Conservation (phyloP, 1,139 yeast genomes). For the Yamadazyma siamensis region DNA sequence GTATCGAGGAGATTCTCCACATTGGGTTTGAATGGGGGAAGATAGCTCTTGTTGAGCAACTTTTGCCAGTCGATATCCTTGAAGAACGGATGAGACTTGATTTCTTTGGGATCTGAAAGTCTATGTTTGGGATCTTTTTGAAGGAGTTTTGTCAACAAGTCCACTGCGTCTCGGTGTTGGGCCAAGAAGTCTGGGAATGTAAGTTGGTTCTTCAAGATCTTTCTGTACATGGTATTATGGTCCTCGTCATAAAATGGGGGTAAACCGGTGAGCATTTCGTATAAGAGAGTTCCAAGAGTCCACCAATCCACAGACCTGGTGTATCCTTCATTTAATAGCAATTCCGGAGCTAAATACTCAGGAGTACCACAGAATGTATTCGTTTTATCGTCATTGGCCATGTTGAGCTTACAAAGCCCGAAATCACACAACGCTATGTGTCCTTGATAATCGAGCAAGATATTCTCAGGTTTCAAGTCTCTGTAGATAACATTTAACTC, state of each 20-base stretch:
- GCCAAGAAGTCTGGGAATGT: slow-evolving; percentile 79
- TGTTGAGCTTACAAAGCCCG: slow-evolving; percentile 91
- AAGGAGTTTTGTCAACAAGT: slow-evolving; percentile 68
- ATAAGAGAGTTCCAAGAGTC: slow-evolving; percentile 90
- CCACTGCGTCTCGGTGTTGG: slow-evolving; percentile 79
- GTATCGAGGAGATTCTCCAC: slow-evolving; percentile 87
- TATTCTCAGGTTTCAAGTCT: slow-evolving; percentile 94
- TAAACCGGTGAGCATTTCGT: slow-evolving; percentile 94
- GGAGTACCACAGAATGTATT: slow-evolving; percentile 97
- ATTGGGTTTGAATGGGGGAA: slow-evolving; percentile 94
- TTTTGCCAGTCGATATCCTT: slow-evolving; percentile 90
- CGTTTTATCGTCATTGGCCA: slow-evolving; percentile 85
- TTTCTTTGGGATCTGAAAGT: slow-evolving; percentile 80
- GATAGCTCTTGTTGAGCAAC: slow-evolving; percentile 79
- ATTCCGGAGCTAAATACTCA: slow-evolving; percentile 93
- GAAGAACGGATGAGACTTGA: slow-evolving; percentile 83
- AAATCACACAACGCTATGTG: slow-evolving; percentile 97
- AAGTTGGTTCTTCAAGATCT: slow-evolving; percentile 83
- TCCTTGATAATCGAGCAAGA: slow-evolving; percentile 89
- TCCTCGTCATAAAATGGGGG: slow-evolving; percentile 97
- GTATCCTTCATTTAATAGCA: slow-evolving; percentile 86
- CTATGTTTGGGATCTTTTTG: slow-evolving; percentile 84
- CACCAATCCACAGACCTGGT: slow-evolving; percentile 97
- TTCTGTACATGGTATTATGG: slow-evolving; percentile 90
- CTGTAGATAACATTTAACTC: slow-evolving; percentile 89